Conservation (phyloP, 768 basidiomycete species). For the Tremella fuciformis region DNA sequence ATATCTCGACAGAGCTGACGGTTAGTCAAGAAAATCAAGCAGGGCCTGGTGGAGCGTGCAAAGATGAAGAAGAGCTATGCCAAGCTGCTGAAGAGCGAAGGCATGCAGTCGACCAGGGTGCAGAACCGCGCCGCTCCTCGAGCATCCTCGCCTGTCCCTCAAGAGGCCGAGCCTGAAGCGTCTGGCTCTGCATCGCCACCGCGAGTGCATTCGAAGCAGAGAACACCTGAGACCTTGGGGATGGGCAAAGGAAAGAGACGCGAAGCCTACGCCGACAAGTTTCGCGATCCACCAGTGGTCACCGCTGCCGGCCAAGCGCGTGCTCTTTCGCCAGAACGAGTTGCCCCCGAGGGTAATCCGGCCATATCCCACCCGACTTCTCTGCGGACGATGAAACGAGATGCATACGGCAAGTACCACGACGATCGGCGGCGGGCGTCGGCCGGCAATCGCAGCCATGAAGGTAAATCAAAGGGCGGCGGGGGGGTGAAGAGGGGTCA, state of each 20-base stretch:
- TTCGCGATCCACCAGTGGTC: neutral
- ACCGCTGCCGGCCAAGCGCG: constrained; percentile 16
- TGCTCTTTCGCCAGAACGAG: constrained; percentile 25
- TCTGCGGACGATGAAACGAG: constrained; percentile 37
- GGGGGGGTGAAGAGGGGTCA: constrained; percentile 51
- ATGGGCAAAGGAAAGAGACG: neutral
- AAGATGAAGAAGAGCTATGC: constrained; percentile 56
- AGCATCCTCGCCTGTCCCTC: neutral
- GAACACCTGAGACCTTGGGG: neutral
- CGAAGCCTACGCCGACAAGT: neutral
- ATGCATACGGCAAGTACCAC: constrained; percentile 43
- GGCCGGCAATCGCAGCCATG: too few relatives aligned
- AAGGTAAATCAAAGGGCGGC: too few relatives aligned
- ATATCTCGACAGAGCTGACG: neutral
- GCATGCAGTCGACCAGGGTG: constrained; percentile 71
- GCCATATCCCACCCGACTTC: constrained; percentile 17
- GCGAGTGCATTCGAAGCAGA: neutral
- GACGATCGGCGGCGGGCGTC: neutral
- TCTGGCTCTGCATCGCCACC: neutral
- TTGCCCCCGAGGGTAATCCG: neutral
- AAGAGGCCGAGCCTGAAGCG: neutral
- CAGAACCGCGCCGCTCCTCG: neutral
- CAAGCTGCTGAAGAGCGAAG: constrained; percentile 73
- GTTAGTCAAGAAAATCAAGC: constrained; percentile 51
- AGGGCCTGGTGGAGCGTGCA: constrained; percentile 47